Percentiles rank a stretch among this genome's conserved stretches.
Evolutionary conservation across 2,329 filamentous ascomycete genomes (phyloP).

Genomic region (Tolypocladium album): DNA sequence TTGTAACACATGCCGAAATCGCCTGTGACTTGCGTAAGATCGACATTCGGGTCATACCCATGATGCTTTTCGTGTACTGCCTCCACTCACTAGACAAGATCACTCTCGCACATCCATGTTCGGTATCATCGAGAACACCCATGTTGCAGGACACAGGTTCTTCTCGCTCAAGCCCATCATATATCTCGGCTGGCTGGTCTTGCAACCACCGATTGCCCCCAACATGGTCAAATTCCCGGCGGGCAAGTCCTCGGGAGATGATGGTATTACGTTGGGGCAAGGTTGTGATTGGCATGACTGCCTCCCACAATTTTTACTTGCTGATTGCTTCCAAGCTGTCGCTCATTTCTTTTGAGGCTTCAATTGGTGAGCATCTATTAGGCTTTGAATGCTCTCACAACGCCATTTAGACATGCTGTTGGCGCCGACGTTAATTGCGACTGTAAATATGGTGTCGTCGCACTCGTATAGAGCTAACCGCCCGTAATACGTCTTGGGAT

Average conservation of each 20-base stretch:
- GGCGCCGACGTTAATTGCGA: conserved; percentile 40
- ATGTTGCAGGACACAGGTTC: conserved; percentile 43
- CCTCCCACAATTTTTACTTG: conserved; percentile 34
- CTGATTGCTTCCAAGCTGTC: conserved; percentile 43
- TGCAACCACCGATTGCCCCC: conserved; percentile 45
- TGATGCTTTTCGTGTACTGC: conserved; percentile 50
- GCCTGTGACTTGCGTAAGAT: conserved; percentile 24
- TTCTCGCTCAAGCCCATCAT: conserved; percentile 53
- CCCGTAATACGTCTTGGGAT: conserved; percentile 47
- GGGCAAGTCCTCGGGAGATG: conserved; percentile 48
- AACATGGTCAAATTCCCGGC: conserved; percentile 49
- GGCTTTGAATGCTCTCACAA: no score
- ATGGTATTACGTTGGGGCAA: conserved; percentile 45
- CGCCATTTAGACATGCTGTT: background rate
- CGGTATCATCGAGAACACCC: conserved; percentile 46
- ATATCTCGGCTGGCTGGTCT: conserved; percentile 46
- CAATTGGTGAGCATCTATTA: conserved; percentile 12
- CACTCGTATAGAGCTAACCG: conserved; percentile 46
- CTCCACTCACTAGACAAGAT: conserved; percentile 54
- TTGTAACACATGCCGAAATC: conserved; percentile 21
- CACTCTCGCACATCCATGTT: conserved; percentile 55
- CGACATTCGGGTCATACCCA: conserved; percentile 27
- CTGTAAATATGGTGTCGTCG: conserved; percentile 54
- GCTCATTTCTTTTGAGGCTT: conserved; percentile 45
- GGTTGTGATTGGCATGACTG: conserved; percentile 39